Evolutionary conservation across 2,329 filamentous ascomycete genomes (phyloP).

Genomic region (Ascocoryne sarcoides): DNA sequence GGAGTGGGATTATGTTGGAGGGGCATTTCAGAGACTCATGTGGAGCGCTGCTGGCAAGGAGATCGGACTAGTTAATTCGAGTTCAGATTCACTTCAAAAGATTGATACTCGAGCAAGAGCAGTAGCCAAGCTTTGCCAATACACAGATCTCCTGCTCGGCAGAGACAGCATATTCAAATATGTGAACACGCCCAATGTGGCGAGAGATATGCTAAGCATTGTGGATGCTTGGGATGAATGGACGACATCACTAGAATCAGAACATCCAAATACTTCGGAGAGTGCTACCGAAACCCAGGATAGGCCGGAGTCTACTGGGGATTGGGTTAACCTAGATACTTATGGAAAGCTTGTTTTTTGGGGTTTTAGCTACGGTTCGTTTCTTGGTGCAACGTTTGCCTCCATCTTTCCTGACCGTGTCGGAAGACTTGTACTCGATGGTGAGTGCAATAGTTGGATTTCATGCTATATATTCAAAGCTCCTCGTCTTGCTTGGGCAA

Average conservation of each 20-base stretch:
- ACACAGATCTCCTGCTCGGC: conserved; percentile 20
- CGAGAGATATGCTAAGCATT: conserved; percentile 31
- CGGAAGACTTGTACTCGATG: conserved; percentile 33
- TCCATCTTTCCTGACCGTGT: conserved; percentile 36
- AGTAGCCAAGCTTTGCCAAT: conserved; percentile 35
- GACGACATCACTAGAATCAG: conserved; percentile 5
- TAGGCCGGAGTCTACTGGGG: too few relatives aligned
- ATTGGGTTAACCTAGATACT: conserved; percentile 7
- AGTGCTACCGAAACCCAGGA: background rate
- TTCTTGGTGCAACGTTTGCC: conserved; percentile 37
- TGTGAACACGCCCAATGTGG: conserved; percentile 28
- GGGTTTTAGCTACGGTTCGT: conserved; percentile 40
- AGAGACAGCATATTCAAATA: conserved; percentile 25
- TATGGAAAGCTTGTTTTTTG: conserved; percentile 33
- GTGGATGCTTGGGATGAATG: conserved; percentile 27
- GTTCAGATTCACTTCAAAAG: conserved; percentile 38
- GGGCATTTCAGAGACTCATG: conserved; percentile 25
- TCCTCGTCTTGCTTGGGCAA: too few relatives aligned
- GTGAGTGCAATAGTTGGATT: too few relatives aligned
- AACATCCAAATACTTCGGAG: background rate
- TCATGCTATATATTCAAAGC: too few relatives aligned
- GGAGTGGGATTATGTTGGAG: conserved; percentile 31
- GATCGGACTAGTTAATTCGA: conserved; percentile 37
- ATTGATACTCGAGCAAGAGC: conserved; percentile 36
- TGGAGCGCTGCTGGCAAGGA: conserved; percentile 12